Evolutionary conservation across 2,329 filamentous ascomycete species (phyloP).

Genomic region (Colletotrichum sp.): DNA sequence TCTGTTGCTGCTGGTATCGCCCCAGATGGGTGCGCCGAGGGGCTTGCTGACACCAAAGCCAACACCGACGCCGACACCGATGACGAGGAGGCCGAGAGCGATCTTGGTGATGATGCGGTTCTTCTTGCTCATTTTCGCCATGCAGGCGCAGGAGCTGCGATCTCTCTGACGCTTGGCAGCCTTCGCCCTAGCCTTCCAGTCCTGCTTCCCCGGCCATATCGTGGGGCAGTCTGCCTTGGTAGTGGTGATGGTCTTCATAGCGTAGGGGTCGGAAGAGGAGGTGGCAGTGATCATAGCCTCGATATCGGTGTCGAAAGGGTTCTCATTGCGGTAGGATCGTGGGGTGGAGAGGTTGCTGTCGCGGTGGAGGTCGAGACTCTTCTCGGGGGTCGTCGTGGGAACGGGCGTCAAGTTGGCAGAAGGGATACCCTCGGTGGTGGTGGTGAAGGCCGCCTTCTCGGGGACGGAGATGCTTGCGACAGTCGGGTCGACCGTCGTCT

Average conservation of each 20-base stretch:
- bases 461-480: slow-evolving; percentile 9
- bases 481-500: not conserved
- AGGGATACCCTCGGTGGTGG: not conserved
- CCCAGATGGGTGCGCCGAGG: slow-evolving; percentile 64
- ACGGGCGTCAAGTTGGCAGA: slow-evolving; percentile 16
- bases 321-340: slow-evolving; percentile 43
- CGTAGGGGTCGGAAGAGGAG: slow-evolving; percentile 34
- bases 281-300: slow-evolving; percentile 54
- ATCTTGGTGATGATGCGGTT: slow-evolving; percentile 61
- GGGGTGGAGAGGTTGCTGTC: slow-evolving; percentile 50
- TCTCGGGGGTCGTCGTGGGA: slow-evolving; percentile 23
- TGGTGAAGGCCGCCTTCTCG: slow-evolving; percentile 15
- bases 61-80: slow-evolving; percentile 60
- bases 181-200: slow-evolving; percentile 66
- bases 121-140: slow-evolving; percentile 58
- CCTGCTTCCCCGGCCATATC: slow-evolving; percentile 65
- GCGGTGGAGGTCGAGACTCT: slow-evolving; percentile 32
- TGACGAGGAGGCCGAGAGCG: slow-evolving; percentile 54
- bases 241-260: slow-evolving; percentile 36
- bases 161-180: slow-evolving; percentile 53
- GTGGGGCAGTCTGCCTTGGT: slow-evolving; percentile 53
- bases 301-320: slow-evolving; percentile 64
- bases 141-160: slow-evolving; percentile 53
- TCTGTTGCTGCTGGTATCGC: slow-evolving; percentile 18
- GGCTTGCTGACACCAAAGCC: slow-evolving; percentile 68